Percentiles rank a stretch among this genome's conserved stretches.
phyloP scores from a whole-genome alignment of 2,329 filamentous ascomycete species.

The Emergomyces africanus region DNA sequence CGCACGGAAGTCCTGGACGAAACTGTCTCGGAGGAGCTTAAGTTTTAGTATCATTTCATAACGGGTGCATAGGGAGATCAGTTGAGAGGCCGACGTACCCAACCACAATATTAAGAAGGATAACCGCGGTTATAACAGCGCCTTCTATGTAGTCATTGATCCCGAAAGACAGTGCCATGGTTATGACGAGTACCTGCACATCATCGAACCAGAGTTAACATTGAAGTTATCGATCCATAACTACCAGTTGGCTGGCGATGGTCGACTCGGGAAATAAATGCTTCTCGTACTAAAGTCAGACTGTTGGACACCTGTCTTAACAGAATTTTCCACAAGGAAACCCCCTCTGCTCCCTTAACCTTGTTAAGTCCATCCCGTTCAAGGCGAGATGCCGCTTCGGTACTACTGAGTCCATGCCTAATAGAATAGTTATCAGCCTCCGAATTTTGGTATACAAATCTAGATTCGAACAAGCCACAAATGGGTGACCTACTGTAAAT shows the following conservation, averaged over 20 bases:
- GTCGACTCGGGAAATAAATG: constrained; percentile 6
- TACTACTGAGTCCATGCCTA: constrained; percentile 48
- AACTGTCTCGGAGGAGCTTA: constrained; percentile 18
- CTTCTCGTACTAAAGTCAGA: constrained; percentile 48
- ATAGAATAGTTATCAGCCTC: constrained; percentile 5
- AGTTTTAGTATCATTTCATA: not conserved
- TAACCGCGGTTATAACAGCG: constrained; percentile 46
- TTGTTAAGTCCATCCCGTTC: constrained; percentile 55
- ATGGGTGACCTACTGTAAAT: constrained; percentile 14
- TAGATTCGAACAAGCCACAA: not conserved
- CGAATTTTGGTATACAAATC: not conserved
- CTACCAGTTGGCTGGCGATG: constrained; percentile 8
- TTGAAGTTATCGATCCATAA: constrained; percentile 5
- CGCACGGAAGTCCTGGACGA: constrained; percentile 41
- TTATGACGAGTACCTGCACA: constrained; percentile 56
- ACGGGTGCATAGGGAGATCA: not conserved
- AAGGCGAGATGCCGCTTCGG: constrained; percentile 54
- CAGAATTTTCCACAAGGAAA: constrained; percentile 63
- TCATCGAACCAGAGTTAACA: constrained; percentile 5
- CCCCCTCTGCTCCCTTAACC: constrained; percentile 56
- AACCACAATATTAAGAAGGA: constrained; percentile 44
- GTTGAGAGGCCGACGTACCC: constrained; percentile 22
- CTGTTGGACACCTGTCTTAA: constrained; percentile 66
- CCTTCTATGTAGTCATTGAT: constrained; percentile 46
- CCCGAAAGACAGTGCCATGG: constrained; percentile 52